Percentiles rank a stretch among this genome's conserved stretches.
These are phyloP conservation scores for Canna indica DNA, from an alignment of 176 grass and related monocot genomes.

Conservation along the genomic window DNA sequence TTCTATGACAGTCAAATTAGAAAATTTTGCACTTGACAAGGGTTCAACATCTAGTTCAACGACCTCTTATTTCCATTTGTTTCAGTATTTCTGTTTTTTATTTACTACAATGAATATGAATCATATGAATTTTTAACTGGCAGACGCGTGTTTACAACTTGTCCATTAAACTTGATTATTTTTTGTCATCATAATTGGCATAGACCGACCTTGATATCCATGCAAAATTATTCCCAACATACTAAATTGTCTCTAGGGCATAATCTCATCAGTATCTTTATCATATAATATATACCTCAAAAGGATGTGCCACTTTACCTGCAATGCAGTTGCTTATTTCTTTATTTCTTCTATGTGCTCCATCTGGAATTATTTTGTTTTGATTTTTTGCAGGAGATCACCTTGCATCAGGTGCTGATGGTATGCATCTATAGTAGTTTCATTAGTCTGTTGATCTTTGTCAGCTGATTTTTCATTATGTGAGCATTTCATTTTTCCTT, in stretches of 20 bases:
- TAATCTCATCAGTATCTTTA: neutral
- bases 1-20: neutral
- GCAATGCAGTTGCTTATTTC: neutral
- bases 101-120: neutral
- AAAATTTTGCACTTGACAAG: neutral
- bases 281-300: neutral
- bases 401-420: conserved; percentile 79
- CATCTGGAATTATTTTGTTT: neutral
- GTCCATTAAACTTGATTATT: too few species aligned
- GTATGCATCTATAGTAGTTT: conserved; percentile 33
- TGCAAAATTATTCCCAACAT: neutral
- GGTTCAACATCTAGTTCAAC: neutral
- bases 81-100: too few species aligned
- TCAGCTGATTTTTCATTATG: neutral
- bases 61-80: neutral
- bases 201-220: neutral
- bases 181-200: neutral
- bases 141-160: too few species aligned
- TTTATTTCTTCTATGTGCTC: neutral
- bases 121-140: neutral
- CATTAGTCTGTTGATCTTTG: neutral
- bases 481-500: neutral
- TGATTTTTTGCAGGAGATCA: conserved; percentile 39
- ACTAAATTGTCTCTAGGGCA: neutral
- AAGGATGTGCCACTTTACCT: neutral